Percentiles rank a stretch among this genome's conserved stretches.
Evolutionary conservation across 768 basidiomycete species (phyloP).

Genomic region (Leccinum barrowsii): DNA sequence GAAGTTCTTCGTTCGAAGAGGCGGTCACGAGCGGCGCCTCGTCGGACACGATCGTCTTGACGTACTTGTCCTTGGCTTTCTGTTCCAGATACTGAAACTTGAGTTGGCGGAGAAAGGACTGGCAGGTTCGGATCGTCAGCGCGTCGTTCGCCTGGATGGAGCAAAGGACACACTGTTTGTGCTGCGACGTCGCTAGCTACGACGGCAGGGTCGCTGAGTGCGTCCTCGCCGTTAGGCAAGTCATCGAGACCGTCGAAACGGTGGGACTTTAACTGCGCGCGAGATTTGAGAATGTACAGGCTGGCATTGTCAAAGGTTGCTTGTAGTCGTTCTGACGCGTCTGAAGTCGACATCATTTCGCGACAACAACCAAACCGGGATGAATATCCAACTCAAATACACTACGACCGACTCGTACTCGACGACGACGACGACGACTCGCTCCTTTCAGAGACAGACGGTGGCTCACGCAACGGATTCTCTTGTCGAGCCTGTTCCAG

Average conservation of each 20-base stretch:
- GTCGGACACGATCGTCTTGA: conserved; percentile 82
- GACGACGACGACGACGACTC: conserved; percentile 1
- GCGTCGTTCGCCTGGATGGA: background rate
- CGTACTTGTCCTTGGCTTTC: conserved; percentile 86
- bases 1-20: conserved; percentile 71
- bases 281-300: conserved; percentile 23
- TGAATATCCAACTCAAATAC: background rate
- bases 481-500: conserved; percentile 79
- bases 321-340: conserved; percentile 25
- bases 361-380: background rate
- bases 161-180: conserved; percentile 48
- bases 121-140: conserved; percentile 4
- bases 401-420: conserved; percentile 10
- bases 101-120: conserved; percentile 75
- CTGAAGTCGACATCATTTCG: conserved; percentile 23
- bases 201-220: conserved; percentile 49
- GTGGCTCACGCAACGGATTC: conserved; percentile 66
- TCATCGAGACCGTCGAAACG: conserved; percentile 31
- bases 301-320: conserved; percentile 23
- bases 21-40: conserved; percentile 78
- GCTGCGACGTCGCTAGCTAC: conserved; percentile 56
- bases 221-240: conserved; percentile 22
- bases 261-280: conserved; percentile 21
- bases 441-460: conserved; percentile 25
- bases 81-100: conserved; percentile 91